Base-by-base conservation (phyloP, 371 early-diverging fungal species). In the Amoeboaphelidium protococcarum region DNA sequence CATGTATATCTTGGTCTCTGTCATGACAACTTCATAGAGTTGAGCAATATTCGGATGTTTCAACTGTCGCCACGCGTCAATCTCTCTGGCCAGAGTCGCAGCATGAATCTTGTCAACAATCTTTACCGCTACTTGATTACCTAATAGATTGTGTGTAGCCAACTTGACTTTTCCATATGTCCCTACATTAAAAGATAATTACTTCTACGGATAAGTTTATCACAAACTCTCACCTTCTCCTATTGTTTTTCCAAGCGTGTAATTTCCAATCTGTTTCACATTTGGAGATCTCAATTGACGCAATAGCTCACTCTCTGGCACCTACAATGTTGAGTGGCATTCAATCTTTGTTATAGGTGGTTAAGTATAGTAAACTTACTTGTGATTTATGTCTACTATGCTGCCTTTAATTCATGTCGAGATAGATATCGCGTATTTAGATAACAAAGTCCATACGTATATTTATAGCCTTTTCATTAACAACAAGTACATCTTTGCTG, bases 141-240 rank as follows among this genome's bases (percentile, higher is more conserved):
- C 80, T 13, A 82, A 82, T 44, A 80, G 61, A 42, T 64, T 67
- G 58, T 85, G 82, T 0, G 53, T 62, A 23, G 74, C 86, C 13
- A 78, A 63, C 56, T 82, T 85, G 40, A 85, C 83, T 64, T 85
- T 82, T 45, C 82, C 82, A 62, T 72, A 85, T 20, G 75, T 72
- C 25, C 86, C 86, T 80, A 24, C 6, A n/a, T 22, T 37, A 25
- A n/a, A 46, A 20, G 19, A 25, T 4, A 27, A 51, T 23, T 47
- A 26, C 12, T 26, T 24, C n/a, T 13, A 1, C 4, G 19, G 6
- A 25, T 6, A 23, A 23, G 41, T 2, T 2, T 21, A 26, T 1
- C 13, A 42, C 20, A 16, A 20, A 6, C 16, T 22, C 40, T 23
- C 12, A 59, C 68, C 66, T 57, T 64, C 60, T 13, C 68, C 63